These are phyloP conservation scores for Paracorniculantispora psalliotae DNA, from an alignment of 2,329 filamentous ascomycete species.

Conservation along the genomic window DNA sequence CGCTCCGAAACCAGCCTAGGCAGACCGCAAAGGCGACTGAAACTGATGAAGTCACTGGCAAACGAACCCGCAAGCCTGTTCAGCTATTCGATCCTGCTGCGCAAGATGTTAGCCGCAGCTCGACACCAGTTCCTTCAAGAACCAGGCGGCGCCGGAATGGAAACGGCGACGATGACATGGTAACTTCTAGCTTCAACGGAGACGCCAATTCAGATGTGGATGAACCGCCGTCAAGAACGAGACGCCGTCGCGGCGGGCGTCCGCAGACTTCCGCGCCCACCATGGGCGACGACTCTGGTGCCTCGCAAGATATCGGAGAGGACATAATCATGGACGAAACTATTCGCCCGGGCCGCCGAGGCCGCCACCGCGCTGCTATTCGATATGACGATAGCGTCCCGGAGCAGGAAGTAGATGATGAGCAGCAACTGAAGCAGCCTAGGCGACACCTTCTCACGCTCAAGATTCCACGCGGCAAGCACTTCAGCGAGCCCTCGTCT, in stretches of 20 bases:
- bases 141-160: slow-evolving; percentile 29
- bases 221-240: slow-evolving; percentile 15
- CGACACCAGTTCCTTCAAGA: slow-evolving; percentile 40
- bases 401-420: slow-evolving; percentile 18
- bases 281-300: slow-evolving; percentile 23
- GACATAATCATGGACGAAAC: slow-evolving; percentile 18
- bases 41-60: slow-evolving; percentile 45
- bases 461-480: slow-evolving; percentile 38
- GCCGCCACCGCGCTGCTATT: slow-evolving; percentile 10
- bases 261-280: slow-evolving; percentile 17
- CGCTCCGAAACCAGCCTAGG: slow-evolving; percentile 52
- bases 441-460: slow-evolving; percentile 31
- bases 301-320: slow-evolving; percentile 21
- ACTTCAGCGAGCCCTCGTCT: slow-evolving; percentile 33
- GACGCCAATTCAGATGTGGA: slow-evolving; percentile 30
- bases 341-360: slow-evolving; percentile 17
- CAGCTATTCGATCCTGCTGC: slow-evolving; percentile 46
- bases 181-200: slow-evolving; percentile 29
- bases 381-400: slow-evolving; percentile 10
- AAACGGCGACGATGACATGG: slow-evolving; percentile 25
- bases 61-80: slow-evolving; percentile 49
- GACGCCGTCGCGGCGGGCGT: slow-evolving; percentile 8
- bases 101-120: slow-evolving; percentile 46
- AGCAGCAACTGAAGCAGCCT: slow-evolving; percentile 23
- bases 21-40: slow-evolving; percentile 57